Percentiles rank a stretch among this genome's conserved stretches.
These are phyloP conservation scores for Schoenoplectus triqueter DNA, from an alignment of 202 grass and related monocot genomes.

Conservation along the genomic window DNA sequence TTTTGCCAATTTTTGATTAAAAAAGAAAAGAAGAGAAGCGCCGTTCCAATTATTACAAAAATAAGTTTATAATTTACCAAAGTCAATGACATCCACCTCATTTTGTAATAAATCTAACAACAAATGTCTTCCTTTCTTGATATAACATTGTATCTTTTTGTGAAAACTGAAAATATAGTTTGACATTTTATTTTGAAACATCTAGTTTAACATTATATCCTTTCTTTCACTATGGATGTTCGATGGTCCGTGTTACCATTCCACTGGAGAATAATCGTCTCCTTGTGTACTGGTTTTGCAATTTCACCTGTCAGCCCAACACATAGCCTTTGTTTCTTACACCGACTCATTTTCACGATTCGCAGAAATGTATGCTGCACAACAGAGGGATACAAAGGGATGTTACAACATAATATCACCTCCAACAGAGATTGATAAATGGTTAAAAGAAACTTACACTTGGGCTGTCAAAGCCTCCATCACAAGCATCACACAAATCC, in stretches of 20 bases:
- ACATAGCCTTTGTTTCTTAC: conserved; percentile 51
- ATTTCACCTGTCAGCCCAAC: conserved; percentile 43
- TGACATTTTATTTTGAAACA: not conserved
- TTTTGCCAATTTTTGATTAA: too few relatives aligned
- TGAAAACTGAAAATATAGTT: not conserved
- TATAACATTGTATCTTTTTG: not conserved
- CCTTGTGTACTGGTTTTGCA: conserved; percentile 64
- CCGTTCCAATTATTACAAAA: too few relatives aligned
- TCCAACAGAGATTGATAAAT: not conserved
- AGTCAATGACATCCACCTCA: not conserved
- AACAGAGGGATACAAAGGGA: conserved; percentile 12
- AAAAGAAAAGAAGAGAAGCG: too few relatives aligned
- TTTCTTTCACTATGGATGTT: conserved; percentile 66
- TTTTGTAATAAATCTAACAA: not conserved
- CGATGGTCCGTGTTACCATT: conserved; percentile 43
- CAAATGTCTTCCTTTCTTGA: not conserved
- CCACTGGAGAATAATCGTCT: conserved; percentile 79
- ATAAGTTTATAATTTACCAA: not conserved
- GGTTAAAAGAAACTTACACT: conserved; percentile 46
- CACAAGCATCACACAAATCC: conserved; percentile 79
- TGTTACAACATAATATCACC: not conserved
- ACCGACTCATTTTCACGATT: conserved; percentile 67
- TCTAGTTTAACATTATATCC: conserved; percentile 45
- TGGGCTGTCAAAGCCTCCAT: conserved; percentile 72
- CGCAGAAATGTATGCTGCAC: conserved; percentile 52